Base-by-base conservation (phyloP, 306 rosid genomes). In the Bauhinia variegata region DNA sequence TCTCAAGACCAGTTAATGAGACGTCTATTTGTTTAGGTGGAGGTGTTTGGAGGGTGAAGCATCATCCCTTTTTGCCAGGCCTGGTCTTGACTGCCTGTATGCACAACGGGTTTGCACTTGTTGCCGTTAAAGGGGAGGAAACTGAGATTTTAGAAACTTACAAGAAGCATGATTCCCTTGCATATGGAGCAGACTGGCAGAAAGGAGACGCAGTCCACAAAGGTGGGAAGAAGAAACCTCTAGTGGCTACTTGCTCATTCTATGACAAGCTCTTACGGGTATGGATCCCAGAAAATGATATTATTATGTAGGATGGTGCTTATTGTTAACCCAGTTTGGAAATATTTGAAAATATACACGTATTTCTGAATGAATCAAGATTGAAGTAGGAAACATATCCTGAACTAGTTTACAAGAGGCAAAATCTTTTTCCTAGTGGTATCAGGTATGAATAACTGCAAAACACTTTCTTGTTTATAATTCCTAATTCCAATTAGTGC, bases 111-210 rank as follows among this genome's bases (percentile, higher is more conserved):
- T 90, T 88, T 60, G 89, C 95, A 15, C 70, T 90, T 60, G 96
- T 91, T 70, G 19, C 78, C 34, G 37, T 75, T 31, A 74, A 76
- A 65, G 86, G 78, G 4, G 77, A 65, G 54, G 74, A 57, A 60
- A 68, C 87, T 0, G 60, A 86, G 86, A 87, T 93, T 12, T 67
- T 86, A 37, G 96, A 93, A 79, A 84, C 87, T 7, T 93, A 86
- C 76, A 71, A 19, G 41, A 83, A 83, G 75, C 98, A 93, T 47
- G 83, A 68, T 18, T 88, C 97, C 6, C 96, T 90, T 68, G 97
- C 99, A 11, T 89, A 93, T 41, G 97, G 99, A 55, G 96, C 88
- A 68, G 96, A 89, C 32, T 93, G 98, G 97, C 87, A 81, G 34
- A 82, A 75, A 79, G 83, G 75, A 67, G 87, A 67, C 59, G 72